These are phyloP conservation scores for Trebouxia sp. DNA, from an alignment of 139 green algal species.

Conservation along the genomic window DNA sequence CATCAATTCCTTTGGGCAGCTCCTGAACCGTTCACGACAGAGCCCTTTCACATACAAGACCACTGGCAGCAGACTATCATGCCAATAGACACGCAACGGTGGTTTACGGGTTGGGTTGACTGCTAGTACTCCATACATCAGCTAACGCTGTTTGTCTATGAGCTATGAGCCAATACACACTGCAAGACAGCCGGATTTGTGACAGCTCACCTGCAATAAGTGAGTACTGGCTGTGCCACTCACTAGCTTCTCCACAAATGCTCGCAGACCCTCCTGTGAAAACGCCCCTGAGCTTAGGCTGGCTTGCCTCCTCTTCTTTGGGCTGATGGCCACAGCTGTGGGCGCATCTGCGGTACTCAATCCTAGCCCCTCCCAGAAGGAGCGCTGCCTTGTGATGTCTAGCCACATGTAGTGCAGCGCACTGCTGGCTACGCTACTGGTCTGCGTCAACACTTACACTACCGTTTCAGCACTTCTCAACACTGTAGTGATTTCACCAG, in stretches of 20 bases:
- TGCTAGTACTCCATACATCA: too few relatives aligned
- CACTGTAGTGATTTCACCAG: too few relatives aligned
- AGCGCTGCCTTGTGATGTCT: slow-evolving; percentile 4
- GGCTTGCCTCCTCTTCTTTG: slow-evolving; percentile 4
- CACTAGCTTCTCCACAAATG: slow-evolving; percentile 7
- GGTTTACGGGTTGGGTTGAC: too few relatives aligned
- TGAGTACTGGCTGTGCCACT: neutral
- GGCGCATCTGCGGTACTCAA: neutral
- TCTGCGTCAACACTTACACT: too few relatives aligned
- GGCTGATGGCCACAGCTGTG: slow-evolving; percentile 27
- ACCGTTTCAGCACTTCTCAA: too few relatives aligned
- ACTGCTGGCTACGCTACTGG: neutral
- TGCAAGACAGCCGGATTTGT: too few relatives aligned
- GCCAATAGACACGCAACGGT: too few relatives aligned
- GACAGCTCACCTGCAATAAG: slow-evolving; percentile 12
- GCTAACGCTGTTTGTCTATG: too few relatives aligned
- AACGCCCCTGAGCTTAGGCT: neutral
- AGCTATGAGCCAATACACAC: too few relatives aligned
- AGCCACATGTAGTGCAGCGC: slow-evolving; percentile 24
- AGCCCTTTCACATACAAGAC: too few relatives aligned
- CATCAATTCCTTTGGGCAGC: neutral
- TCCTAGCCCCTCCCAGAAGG: slow-evolving; percentile 23
- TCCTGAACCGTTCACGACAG: too few relatives aligned
- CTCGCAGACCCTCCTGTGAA: neutral
- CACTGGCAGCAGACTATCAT: too few relatives aligned